Base-by-base conservation (phyloP, 192 early-diverging fungal genomes). In the Entomortierella chlamydospora region DNA sequence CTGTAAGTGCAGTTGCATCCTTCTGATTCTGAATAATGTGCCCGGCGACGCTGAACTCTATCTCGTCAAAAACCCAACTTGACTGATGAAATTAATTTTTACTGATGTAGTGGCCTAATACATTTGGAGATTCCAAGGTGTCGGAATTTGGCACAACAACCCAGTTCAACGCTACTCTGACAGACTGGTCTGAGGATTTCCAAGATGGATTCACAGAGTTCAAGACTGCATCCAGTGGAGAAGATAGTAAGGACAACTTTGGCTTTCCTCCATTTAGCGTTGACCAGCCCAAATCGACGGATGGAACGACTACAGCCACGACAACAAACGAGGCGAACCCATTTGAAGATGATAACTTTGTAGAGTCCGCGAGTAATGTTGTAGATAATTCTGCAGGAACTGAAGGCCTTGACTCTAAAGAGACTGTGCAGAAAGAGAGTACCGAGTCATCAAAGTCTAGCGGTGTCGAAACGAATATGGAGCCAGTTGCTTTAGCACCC, bases 161-260 rank as follows among this genome's bases (percentile, higher is more conserved):
- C 20, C 74, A 69, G 39, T 78, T 78, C 17, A 78, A 33, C 22
- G 74, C 74, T 8, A 63, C 66, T 12, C 31, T 78, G 33, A 69
- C 74, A 22, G 74, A 78, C 29, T 78, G 74, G 74, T 78, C 74
- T 5, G 74, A 78, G 56, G 74, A 70, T 22, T 68, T 77, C 45
- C 73, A 77, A 43, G 73, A 77, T 51, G 65, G 65, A 1, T 78
- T 76, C 60, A 68, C 65, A 34, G 73, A 76, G 31, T 76, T 76
- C 54, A 76, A 76, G 60, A 63, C 73, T 10, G 73, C 50, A 37
- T 5, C 52, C 23, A 17, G 8, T 22, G 30, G 30, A 20, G 61
- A 41, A 18, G 69, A 66, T 23, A 37, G 63, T 50, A 66, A 66
- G 30, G 56, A 65, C 22, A 63, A 73, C 18, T 73, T 73, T 54